Evolutionary conservation across 768 basidiomycete species (phyloP).

Genomic region (Suillus cothurnatus): DNA sequence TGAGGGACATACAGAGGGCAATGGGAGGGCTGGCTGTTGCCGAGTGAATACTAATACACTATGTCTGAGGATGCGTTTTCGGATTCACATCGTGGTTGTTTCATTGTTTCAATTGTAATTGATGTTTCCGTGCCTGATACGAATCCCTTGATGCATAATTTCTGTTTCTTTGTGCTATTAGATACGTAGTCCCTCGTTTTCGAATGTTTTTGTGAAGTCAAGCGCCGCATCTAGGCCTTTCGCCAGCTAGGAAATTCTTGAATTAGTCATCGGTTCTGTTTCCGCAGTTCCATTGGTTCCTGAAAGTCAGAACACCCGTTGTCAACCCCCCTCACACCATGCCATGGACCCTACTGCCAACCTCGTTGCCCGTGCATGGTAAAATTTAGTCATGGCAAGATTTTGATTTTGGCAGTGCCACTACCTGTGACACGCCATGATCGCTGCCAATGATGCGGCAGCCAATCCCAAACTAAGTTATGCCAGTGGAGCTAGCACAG

Average conservation of each 20-base stretch:
- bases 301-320: conserved; percentile 1
- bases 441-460: conserved; percentile 2
- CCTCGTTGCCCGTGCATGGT: conserved; percentile 28
- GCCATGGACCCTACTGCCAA: background rate
- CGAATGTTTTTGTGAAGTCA: conserved; percentile 20
- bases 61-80: conserved; percentile 1
- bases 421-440: conserved; percentile 8
- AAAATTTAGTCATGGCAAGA: conserved; percentile 19
- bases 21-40: conserved; percentile 76
- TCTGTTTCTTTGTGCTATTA: conserved; percentile 15
- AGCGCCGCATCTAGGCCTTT: conserved; percentile 12
- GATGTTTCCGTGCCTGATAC: conserved; percentile 22
- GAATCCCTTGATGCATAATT: conserved; percentile 24
- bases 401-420: conserved; percentile 24
- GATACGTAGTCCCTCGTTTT: conserved; percentile 30
- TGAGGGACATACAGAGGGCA: conserved; percentile 72
- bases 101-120: conserved; percentile 13
- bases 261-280: conserved; percentile 1
- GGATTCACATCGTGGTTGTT: background rate
- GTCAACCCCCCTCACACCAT: background rate
- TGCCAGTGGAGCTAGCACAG: conserved; percentile 1
- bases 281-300: conserved; percentile 5
- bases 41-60: conserved; percentile 48
- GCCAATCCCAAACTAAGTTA: background rate
- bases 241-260: too few species aligned